These are phyloP conservation scores for Solanum pennellii DNA, from an alignment of 257 asterid species.

Conservation along the genomic window DNA sequence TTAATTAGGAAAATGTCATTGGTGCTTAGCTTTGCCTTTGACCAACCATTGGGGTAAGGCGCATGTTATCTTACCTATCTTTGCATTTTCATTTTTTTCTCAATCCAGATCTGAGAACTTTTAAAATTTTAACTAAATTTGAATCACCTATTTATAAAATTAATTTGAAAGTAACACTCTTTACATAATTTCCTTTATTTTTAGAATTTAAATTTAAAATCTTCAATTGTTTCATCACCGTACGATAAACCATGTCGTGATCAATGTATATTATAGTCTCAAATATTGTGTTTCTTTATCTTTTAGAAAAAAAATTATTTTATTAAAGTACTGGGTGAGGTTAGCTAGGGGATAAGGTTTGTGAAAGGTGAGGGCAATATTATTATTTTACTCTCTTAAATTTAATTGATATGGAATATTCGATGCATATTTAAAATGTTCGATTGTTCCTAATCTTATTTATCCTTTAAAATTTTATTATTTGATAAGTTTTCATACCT, in stretches of 20 bases:
- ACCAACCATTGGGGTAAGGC: not conserved
- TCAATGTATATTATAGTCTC: not conserved
- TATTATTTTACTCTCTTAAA: not conserved
- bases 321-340: not conserved
- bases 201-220: too few species aligned
- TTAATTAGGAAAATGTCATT: not conserved
- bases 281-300: not conserved
- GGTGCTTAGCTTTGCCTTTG: not conserved
- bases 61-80: not conserved
- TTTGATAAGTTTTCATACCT: not conserved
- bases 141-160: too few species aligned
- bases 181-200: too few species aligned
- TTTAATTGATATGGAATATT: not conserved
- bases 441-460: not conserved
- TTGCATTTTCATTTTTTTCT: too few species aligned
- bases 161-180: too few species aligned
- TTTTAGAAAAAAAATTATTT: not conserved
- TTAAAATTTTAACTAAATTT: too few species aligned
- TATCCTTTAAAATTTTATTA: too few species aligned
- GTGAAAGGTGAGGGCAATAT: not conserved
- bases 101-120: rapidly evolving
- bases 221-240: rapidly evolving
- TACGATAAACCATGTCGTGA: not conserved
- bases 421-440: not conserved
- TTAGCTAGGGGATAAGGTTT: not conserved